These are phyloP conservation scores for Stagonosporopsis tanaceti DNA, from an alignment of 2,329 filamentous ascomycete genomes.

Conservation along the genomic window DNA sequence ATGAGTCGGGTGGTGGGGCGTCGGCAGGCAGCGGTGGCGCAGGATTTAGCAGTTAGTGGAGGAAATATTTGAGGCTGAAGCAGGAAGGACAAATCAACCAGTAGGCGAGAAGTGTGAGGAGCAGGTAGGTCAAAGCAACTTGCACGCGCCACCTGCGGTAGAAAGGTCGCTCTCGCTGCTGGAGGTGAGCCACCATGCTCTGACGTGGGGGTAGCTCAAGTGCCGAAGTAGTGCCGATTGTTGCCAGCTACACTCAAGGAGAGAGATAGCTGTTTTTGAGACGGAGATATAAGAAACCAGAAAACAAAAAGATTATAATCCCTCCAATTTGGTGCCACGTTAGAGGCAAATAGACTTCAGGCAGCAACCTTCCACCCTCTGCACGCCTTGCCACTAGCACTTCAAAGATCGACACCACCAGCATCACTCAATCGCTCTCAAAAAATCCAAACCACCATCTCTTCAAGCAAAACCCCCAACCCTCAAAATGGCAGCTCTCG, in stretches of 20 bases:
- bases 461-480: not conserved
- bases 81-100: not conserved
- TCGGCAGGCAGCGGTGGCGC: conserved; percentile 16
- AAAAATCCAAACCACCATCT: too few species aligned
- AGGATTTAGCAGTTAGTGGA: not conserved
- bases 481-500: conserved; percentile 16
- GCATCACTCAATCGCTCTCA: not conserved
- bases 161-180: conserved; percentile 8
- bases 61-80: not conserved
- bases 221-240: conserved; percentile 14
- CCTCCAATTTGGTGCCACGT: too few species aligned
- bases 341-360: not conserved
- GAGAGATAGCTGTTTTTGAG: not conserved
- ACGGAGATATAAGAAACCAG: too few species aligned
- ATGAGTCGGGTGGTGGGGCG: conserved; percentile 27
- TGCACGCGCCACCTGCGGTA: conserved; percentile 2
- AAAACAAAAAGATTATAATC: not conserved
- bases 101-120: not conserved
- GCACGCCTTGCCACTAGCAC: not conserved
- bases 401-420: not conserved
- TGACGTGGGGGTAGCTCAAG: conserved; percentile 5
- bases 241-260: not conserved
- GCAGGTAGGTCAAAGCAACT: not conserved
- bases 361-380: not conserved
- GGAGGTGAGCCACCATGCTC: conserved; percentile 17